Base-by-base conservation (phyloP, 345 rosid genomes). In the Brassica rapa region DNA sequence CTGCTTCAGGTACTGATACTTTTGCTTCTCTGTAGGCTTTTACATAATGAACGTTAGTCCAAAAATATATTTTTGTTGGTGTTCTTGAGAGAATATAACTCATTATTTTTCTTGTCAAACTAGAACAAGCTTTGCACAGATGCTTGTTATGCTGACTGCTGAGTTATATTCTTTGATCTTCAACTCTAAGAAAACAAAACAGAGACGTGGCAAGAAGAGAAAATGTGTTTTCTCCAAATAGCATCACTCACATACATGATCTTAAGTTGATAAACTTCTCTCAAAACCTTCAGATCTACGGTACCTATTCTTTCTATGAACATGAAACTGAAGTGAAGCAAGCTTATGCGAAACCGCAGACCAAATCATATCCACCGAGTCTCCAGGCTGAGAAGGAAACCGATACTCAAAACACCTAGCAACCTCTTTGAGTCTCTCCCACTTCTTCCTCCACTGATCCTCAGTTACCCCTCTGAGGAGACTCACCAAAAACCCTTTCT, bases 291-390 rank as follows among this genome's bases (percentile, higher is more conserved):
- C 81, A 4, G 89, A 85, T 81, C 88, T 84, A 41, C 2, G 79
- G 71, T 89, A 92, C 77, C 97, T 81, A 72, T 82, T 89, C 66
- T 77, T 82, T 80, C 87, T 83, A 80, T 92, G 84, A 78, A 74
- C 78, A 78, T 82, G 46, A 27, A 85, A 83, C 55, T 27, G 86
- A 76, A 85, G 66, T 0, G 87, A 77, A 43, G 91, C 77, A 66
- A 75, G 75, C 89, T 87, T 92, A 3, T 85, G 87, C 0, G 87
- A 84, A 80, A 91, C 86, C 8, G 91, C 94, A 21, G 83, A 71
- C 97, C 98, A 94, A 71, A 92, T 89, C 98, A 91, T 92, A 78
- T 92, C 89, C 57, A 94, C 94, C 7, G 96, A 91, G 82, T 92
- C 98, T 79, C 87, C 87, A 43, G 87, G 71, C 66, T 55, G 82